Evolutionary conservation across 805 yeast species (phyloP), one percentile per base, ranked within the genome.

Genomic region (Candida maesae): DNA sequence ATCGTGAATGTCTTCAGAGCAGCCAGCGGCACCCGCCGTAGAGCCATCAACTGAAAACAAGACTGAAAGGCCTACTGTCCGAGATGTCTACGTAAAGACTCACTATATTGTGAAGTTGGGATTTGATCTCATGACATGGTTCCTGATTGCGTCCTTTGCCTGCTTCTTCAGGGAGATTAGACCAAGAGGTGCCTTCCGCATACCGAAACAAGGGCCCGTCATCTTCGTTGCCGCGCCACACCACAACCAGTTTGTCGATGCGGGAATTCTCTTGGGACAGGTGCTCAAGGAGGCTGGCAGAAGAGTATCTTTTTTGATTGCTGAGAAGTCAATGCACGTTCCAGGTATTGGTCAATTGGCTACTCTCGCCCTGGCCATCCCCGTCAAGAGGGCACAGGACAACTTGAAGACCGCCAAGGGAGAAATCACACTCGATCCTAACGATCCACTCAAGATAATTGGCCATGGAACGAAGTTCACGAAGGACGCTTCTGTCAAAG

Each of bases 201-300:
- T 78, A 37, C 84, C 84, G 12, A 69, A 73, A 23, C 62, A 73
- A 9, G 97, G 96, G 0, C 91, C 98, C 0, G 81, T 89, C 8
- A 83, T 91, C 40, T 82, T 93, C 47, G 98, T 93, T 26, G 95
- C 93, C 10, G 99, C 96, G 2, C 98, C 98, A 2, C 99, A 91
- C 66, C 95, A 96, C n/a, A 87, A 87, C 58, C 95, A 87, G 55
- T 85, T 84, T 47, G 79, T 84, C 26, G 86, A 79, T 50, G 91
- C 93, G 2, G 77, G 90, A 36, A 74, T 93, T 38, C 68, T 93
- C 35, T 81, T 87, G 84, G 81, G 84, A 35, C 91, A 84, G 58
- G 91, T 86, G 19, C 76, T 80, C 52, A 67, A 69, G 37, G 79
- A 78, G 42, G 73, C 84, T 2, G 74, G 79, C 7, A 71, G 96